A percentile compares a stretch with the other conserved stretches of the same genome.
These are phyloP conservation scores for Intubia oerlemansii DNA, from an alignment of 2,329 filamentous ascomycete genomes.

Conservation along the genomic window DNA sequence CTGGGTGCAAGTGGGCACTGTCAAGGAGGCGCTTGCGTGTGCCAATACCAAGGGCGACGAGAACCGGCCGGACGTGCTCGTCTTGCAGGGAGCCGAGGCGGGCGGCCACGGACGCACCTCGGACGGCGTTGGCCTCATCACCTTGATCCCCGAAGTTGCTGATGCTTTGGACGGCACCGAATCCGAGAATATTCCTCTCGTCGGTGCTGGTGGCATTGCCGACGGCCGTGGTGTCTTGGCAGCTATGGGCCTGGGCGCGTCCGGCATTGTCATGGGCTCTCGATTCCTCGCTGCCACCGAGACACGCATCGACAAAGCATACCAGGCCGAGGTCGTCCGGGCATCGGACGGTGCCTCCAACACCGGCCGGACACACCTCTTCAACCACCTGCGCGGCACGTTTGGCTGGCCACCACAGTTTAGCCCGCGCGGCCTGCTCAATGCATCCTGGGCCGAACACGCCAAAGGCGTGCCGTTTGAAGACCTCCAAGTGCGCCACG, in stretches of 20 bases:
- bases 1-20: slow-evolving; percentile 35
- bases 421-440: slow-evolving; percentile 18
- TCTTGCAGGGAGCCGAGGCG: slow-evolving; percentile 41
- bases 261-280: slow-evolving; percentile 39
- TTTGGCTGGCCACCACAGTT: slow-evolving; percentile 20
- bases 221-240: slow-evolving; percentile 33
- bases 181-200: slow-evolving; percentile 19
- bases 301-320: slow-evolving; percentile 18
- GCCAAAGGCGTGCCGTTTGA: slow-evolving; percentile 18
- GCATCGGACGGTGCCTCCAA: slow-evolving; percentile 17
- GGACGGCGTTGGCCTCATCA: slow-evolving; percentile 29
- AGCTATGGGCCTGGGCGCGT: slow-evolving; percentile 29
- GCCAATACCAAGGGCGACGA: slow-evolving; percentile 21
- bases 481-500: slow-evolving; percentile 18
- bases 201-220: slow-evolving; percentile 39
- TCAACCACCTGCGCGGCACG: slow-evolving; percentile 21
- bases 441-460: slow-evolving; percentile 19
- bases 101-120: slow-evolving; percentile 37
- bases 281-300: slow-evolving; percentile 32
- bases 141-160: slow-evolving; percentile 34
- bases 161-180: slow-evolving; percentile 19
- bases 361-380: slow-evolving; percentile 21
- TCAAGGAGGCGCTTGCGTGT: slow-evolving; percentile 29
- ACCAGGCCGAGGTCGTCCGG: slow-evolving; percentile 20
- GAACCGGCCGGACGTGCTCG: slow-evolving; percentile 37